Evolutionary conservation across 2,329 filamentous ascomycete species (phyloP), one percentile per base, ranked within the genome.

Genomic region (Botryotinia calthae): DNA sequence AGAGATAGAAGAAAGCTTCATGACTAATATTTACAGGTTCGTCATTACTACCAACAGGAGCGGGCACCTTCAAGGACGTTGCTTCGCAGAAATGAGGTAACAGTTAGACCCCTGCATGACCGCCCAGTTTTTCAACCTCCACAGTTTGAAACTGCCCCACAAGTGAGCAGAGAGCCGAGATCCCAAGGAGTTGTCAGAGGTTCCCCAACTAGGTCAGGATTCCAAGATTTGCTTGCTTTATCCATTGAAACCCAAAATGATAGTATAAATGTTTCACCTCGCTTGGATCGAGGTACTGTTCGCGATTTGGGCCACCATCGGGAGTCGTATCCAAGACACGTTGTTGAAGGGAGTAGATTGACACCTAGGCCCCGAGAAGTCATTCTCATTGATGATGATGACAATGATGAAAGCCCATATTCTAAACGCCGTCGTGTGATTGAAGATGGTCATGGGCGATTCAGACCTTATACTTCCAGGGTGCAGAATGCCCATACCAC

Each of bases 211-310:
- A 78, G 72, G 62, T 71, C 76, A 74, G 76, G 76, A 59, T 74
- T 79, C 4, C 77, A 81, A 76, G 79, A 81, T 66, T 75, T 80
- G 75, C 78, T 79, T 71, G 77, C 80, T 59, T 77, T 78, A 74
- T 81, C 80, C 28, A 80, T 81, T 78, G 80, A 81, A 76, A 74
- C 54, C 61, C 58, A 76, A 76, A 77, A 75, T 75, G 76, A 79
- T 76, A 56, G 67, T 48, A 64, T 73, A 9, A 61, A 72, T 72
- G 70, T 74, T 51, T 69, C 76, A 73, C 71, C 74, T 64, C 76
- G 70, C 58, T 68, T 73, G 73, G 73, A 77, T 73, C 75, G 76
- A 73, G 72, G 74, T 56, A 59, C 72, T 59, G 73, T 58, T 51
- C 63, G 72, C 61, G 68, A 75, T 67, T 69, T 31, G 25, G 40